Percentiles rank a stretch among this genome's conserved stretches.
phyloP scores from a whole-genome alignment of 768 basidiomycete species.

The Austroboletus eburneus region DNA sequence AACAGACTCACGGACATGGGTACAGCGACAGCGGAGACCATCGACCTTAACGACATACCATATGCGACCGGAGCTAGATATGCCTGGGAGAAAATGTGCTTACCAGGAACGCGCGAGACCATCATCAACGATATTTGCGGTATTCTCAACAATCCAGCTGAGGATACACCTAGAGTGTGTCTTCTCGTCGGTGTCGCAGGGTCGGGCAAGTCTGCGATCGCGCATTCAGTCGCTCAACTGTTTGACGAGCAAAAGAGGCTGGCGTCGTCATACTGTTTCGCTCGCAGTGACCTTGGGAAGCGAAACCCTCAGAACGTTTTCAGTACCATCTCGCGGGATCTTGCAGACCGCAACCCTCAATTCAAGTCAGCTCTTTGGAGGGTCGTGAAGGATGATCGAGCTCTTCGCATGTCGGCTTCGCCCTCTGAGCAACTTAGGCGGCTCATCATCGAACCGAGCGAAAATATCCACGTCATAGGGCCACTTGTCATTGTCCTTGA shows the following conservation, averaged over 20 bases:
- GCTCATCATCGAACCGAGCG: constrained; percentile 27
- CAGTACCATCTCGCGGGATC: constrained; percentile 31
- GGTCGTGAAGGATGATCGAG: constrained; percentile 19
- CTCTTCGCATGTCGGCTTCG: constrained; percentile 18
- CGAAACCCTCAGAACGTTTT: constrained; percentile 27
- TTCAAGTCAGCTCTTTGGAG: constrained; percentile 16
- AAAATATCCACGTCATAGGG: constrained; percentile 20
- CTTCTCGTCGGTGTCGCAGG: constrained; percentile 26
- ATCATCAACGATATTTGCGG: constrained; percentile 17
- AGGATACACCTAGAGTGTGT: constrained; percentile 19
- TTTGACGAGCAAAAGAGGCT: constrained; percentile 26
- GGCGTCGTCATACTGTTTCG: constrained; percentile 32
- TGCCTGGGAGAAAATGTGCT: constrained; percentile 13
- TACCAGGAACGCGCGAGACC: constrained; percentile 18
- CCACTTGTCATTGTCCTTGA: constrained; percentile 36
- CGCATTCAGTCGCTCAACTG: constrained; percentile 26
- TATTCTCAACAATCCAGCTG: constrained; percentile 10
- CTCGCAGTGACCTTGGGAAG: constrained; percentile 9
- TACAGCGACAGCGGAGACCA: constrained; percentile 13
- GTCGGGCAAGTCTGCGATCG: constrained; percentile 32
- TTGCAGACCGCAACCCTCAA: constrained; percentile 31
- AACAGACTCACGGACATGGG: neutral
- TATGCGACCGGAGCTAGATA: constrained; percentile 24
- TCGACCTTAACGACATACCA: constrained; percentile 18
- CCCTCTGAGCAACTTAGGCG: constrained; percentile 24